Evolutionary conservation across 805 yeast species (phyloP).

Genomic region (Candida oleophila): DNA sequence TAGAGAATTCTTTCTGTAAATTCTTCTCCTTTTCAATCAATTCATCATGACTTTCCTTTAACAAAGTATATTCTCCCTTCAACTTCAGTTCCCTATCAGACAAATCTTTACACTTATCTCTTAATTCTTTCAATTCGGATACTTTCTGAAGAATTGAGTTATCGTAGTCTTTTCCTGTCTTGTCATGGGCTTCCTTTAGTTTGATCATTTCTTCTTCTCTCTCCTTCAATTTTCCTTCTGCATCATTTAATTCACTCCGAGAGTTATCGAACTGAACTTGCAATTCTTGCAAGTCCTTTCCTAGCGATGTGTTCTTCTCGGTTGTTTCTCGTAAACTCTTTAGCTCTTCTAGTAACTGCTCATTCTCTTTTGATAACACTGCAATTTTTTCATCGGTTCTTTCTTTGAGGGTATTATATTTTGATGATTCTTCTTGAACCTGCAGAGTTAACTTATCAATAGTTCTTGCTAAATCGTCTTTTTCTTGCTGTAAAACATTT

Average conservation of each 20-base stretch:
- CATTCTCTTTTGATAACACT: slow-evolving; percentile 19
- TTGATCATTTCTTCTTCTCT: slow-evolving; percentile 19
- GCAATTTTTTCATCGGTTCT: slow-evolving; percentile 17
- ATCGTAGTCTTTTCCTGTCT: slow-evolving; percentile 20
- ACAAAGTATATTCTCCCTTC: background rate
- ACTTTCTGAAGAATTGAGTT: slow-evolving; percentile 15
- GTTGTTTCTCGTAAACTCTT: slow-evolving; percentile 10
- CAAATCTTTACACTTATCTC: slow-evolving; percentile 30
- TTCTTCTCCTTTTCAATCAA: background rate
- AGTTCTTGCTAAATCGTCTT: background rate
- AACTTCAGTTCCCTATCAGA: slow-evolving; percentile 28
- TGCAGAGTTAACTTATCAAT: background rate
- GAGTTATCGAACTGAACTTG: slow-evolving; percentile 1
- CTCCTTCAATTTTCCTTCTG: slow-evolving; percentile 19
- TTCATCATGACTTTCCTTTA: slow-evolving; percentile 4
- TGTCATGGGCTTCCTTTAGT: slow-evolving; percentile 18
- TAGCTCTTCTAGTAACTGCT: slow-evolving; percentile 16
- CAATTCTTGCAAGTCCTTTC: slow-evolving; percentile 1
- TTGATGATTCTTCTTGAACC: background rate
- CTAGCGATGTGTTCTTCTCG: background rate
- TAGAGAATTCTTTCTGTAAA: background rate
- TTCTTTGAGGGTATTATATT: slow-evolving; percentile 18
- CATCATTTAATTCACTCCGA: slow-evolving; percentile 20
- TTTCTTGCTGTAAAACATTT: background rate
- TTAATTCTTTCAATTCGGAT: slow-evolving; percentile 13